These are phyloP conservation scores for Cutaneotrichosporon daszewskae DNA, from an alignment of 1,284 basidiomycete species.

Conservation along the genomic window DNA sequence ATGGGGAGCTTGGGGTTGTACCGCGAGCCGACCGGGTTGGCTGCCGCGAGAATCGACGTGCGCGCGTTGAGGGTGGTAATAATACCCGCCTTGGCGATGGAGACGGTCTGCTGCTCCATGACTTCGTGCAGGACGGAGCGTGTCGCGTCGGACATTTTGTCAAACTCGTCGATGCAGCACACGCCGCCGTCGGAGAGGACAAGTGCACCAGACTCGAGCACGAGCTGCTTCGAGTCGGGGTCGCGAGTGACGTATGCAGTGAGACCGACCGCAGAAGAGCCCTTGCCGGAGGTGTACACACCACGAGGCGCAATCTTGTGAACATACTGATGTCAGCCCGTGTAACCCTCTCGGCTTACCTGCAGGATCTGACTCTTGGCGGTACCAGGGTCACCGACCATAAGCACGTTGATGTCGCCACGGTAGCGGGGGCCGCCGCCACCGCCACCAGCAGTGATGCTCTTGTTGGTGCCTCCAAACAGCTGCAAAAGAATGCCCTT, in stretches of 20 bases:
- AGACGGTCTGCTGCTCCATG: slow-evolving; percentile 99
- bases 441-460: slow-evolving; percentile 83
- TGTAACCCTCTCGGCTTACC: slow-evolving; percentile 53
- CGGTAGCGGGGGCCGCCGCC: slow-evolving; percentile 91
- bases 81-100: slow-evolving; percentile 98
- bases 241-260: slow-evolving; percentile 98
- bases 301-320: slow-evolving; percentile 98
- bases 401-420: slow-evolving; percentile 94
- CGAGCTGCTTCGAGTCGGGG: slow-evolving; percentile 95
- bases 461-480: slow-evolving; percentile 97
- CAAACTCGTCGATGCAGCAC: slow-evolving; percentile 99
- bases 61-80: slow-evolving; percentile 97
- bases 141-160: slow-evolving; percentile 98
- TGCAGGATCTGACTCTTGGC: slow-evolving; percentile 91
- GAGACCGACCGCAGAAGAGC: slow-evolving; percentile 95
- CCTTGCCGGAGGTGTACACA: slow-evolving; percentile 94
- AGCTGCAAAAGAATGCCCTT: slow-evolving; percentile 94
- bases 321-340: slow-evolving; percentile 65
- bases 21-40: slow-evolving; percentile 93
- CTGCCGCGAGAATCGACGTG: slow-evolving; percentile 93
- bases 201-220: slow-evolving; percentile 89
- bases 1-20: slow-evolving; percentile 88
- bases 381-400: slow-evolving; percentile 98
- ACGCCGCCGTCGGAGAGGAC: slow-evolving; percentile 96
- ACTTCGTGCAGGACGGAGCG: slow-evolving; percentile 97